These are phyloP conservation scores for Pichia inconspicua DNA, from an alignment of 1,139 yeast genomes.

Conservation along the genomic window DNA sequence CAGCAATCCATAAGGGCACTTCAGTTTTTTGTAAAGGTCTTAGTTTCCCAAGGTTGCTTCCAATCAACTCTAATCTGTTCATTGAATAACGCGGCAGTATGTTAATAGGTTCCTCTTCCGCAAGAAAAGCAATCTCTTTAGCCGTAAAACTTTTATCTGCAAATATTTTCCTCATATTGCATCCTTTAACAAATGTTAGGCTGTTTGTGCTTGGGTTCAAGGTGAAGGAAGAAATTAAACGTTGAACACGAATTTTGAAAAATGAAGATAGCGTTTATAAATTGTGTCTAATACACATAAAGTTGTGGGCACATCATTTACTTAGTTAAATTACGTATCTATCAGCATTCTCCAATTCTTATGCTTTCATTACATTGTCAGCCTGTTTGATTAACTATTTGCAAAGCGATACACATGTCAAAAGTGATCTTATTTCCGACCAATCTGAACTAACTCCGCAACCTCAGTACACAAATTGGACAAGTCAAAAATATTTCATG, in stretches of 20 bases:
- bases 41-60: constrained; percentile 24
- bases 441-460: no score
- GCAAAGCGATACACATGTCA: no score
- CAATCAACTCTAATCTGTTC: constrained; percentile 56
- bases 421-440: no score
- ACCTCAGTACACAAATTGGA: no score
- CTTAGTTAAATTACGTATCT: no score
- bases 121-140: constrained; percentile 71
- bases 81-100: constrained; percentile 71
- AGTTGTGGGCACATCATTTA: no score
- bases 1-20: constrained; percentile 85
- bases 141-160: constrained; percentile 63
- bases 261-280: neutral
- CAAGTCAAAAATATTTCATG: no score
- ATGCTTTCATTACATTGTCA: no score
- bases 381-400: no score
- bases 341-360: no score
- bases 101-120: constrained; percentile 68
- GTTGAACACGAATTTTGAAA: neutral
- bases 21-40: constrained; percentile 59
- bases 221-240: no score
- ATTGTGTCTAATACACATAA: no score
- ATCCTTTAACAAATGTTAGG: neutral
- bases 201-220: neutral
- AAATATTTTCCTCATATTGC: constrained; percentile 32